These are phyloP conservation scores for Sporothrix luriei DNA, from an alignment of 2,329 filamentous ascomycete genomes.

Conservation along the genomic window DNA sequence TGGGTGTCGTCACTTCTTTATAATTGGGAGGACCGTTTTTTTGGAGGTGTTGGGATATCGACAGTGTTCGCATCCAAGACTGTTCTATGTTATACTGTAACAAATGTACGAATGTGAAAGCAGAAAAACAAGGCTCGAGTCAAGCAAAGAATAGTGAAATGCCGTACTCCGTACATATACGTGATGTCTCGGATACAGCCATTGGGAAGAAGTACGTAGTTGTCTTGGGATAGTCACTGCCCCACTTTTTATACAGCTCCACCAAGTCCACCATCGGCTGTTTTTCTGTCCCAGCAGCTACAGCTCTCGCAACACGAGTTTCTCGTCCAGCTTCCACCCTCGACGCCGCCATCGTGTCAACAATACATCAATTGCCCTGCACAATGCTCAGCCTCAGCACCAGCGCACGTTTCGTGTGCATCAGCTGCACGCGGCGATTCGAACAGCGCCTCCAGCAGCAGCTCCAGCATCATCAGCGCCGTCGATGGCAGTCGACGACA, in stretches of 20 bases:
- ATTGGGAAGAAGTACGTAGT: too few species aligned
- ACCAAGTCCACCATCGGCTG: slow-evolving; percentile 1
- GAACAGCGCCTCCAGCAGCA: slow-evolving; percentile 39
- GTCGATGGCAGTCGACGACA: slow-evolving; percentile 35
- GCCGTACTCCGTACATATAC: too few species aligned
- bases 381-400: slow-evolving; percentile 32
- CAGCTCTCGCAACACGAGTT: neutral
- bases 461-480: slow-evolving; percentile 46
- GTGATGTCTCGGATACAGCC: too few species aligned
- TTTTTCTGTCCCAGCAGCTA: slow-evolving; percentile 9
- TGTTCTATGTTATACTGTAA: neutral
- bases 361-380: neutral
- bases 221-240: too few species aligned
- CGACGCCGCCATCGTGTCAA: neutral
- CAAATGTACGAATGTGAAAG: neutral
- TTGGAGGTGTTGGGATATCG: neutral
- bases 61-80: neutral
- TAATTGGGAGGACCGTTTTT: too few species aligned
- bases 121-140: neutral
- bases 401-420: slow-evolving; percentile 46
- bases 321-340: neutral
- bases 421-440: slow-evolving; percentile 50
- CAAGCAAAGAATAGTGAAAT: too few species aligned
- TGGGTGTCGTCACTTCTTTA: too few species aligned
- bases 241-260: slow-evolving; percentile 25